Percentiles rank a stretch among this genome's conserved stretches.
Evolutionary conservation across 2,329 filamentous ascomycete genomes (phyloP).

Genomic region (Cladosporium sp.): DNA sequence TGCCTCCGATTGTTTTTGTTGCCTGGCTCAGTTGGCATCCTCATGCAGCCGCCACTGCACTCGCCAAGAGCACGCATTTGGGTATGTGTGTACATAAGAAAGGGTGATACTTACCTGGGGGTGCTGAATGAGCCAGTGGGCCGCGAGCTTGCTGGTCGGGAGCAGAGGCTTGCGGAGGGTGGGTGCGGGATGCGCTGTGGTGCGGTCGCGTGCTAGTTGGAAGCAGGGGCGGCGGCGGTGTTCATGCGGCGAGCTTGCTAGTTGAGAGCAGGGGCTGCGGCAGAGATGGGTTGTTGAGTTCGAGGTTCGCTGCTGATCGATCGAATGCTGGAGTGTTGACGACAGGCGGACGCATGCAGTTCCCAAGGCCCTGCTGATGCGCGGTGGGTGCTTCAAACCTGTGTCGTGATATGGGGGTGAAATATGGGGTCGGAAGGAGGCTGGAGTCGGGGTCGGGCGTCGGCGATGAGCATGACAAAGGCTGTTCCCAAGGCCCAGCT

Average conservation of each 20-base stretch:
- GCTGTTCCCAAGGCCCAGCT: too few species aligned
- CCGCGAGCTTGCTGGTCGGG: conserved; percentile 13
- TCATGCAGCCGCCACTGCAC: conserved; percentile 17
- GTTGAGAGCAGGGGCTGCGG: conserved; percentile 17
- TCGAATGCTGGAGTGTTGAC: neutral
- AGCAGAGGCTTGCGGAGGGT: conserved; percentile 1
- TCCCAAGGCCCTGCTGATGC: conserved; percentile 20
- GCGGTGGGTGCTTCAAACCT: neutral
- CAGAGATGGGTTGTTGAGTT: neutral
- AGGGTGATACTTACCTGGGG: conserved; percentile 16
- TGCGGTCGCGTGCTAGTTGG: conserved; percentile 13
- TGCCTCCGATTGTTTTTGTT: conserved; percentile 12
- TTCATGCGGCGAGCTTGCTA: conserved; percentile 6
- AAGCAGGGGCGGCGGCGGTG: conserved; percentile 6
- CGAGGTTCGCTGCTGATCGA: neutral
- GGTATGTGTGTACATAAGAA: conserved; percentile 10
- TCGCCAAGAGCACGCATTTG: conserved; percentile 15
- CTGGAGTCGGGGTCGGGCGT: too few species aligned
- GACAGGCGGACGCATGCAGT: conserved; percentile 6
- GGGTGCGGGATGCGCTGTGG: conserved; percentile 10
- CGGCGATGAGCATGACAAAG: too few species aligned
- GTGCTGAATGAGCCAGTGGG: conserved; percentile 1
- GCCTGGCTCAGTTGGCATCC: conserved; percentile 11
- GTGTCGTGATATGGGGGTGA: neutral
- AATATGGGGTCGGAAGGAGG: too few species aligned